Conservation (phyloP, 371 early-diverging fungal genomes). For the Mucor racemosus region DNA sequence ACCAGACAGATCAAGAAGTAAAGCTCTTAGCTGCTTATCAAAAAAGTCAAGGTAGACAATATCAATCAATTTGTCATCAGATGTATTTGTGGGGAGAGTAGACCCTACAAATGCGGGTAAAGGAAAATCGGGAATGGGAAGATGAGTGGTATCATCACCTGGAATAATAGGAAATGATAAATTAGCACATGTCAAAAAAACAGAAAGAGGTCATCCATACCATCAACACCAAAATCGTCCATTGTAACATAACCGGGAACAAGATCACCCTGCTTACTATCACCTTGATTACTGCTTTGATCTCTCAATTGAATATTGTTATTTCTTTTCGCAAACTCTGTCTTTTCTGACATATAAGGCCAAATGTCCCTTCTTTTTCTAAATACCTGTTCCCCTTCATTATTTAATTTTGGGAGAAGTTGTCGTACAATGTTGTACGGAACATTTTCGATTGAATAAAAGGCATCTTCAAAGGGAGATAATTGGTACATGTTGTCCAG, state of each 20-base stretch:
- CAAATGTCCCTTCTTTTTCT: slow-evolving; percentile 19
- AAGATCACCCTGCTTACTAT: slow-evolving; percentile 44
- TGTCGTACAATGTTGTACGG: slow-evolving; percentile 22
- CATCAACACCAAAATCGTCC: slow-evolving; percentile 56
- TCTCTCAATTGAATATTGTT: background rate
- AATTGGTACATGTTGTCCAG: slow-evolving; percentile 56
- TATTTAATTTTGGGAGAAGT: slow-evolving; percentile 22
- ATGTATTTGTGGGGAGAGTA: slow-evolving; percentile 29
- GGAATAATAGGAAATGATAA: background rate
- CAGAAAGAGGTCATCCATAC: background rate
- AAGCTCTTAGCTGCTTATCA: slow-evolving; percentile 14
- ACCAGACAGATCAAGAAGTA: slow-evolving; percentile 10
- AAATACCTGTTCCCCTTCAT: slow-evolving; percentile 26
- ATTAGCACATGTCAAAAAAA: background rate
- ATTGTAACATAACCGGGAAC: slow-evolving; percentile 65
- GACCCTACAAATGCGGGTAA: slow-evolving; percentile 47
- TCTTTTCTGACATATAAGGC: background rate
- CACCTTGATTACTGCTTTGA: background rate
- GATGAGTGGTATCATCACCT: slow-evolving; percentile 48
- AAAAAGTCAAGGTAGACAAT: slow-evolving; percentile 43
- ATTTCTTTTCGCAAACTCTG: slow-evolving; percentile 28
- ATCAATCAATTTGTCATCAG: slow-evolving; percentile 29
- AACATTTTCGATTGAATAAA: slow-evolving; percentile 42
- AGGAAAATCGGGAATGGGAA: slow-evolving; percentile 40
- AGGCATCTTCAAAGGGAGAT: slow-evolving; percentile 54